These are phyloP conservation scores for Aspergillus udagawae DNA, from an alignment of 2,329 filamentous ascomycete genomes.

Conservation along the genomic window DNA sequence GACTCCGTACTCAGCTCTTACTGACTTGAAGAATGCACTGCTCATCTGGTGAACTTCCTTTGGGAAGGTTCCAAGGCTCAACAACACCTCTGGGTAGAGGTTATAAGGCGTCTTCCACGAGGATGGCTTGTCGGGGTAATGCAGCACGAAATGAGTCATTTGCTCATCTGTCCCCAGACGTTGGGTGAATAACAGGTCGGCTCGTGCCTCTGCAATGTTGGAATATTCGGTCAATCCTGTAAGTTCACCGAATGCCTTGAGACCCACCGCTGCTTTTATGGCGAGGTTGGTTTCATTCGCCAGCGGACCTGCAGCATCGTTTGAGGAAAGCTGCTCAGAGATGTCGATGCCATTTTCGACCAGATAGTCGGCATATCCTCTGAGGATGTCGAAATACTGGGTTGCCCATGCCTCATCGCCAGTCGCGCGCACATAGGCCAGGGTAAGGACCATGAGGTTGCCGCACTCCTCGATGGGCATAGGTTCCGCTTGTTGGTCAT, in stretches of 20 bases:
- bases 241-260: constrained; percentile 44
- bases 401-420: constrained; percentile 35
- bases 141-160: constrained; percentile 39
- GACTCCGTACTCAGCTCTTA: constrained; percentile 36
- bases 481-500: constrained; percentile 35
- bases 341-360: constrained; percentile 38
- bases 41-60: constrained; percentile 33
- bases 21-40: constrained; percentile 33
- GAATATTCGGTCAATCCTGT: constrained; percentile 36
- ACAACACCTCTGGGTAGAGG: constrained; percentile 39
- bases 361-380: constrained; percentile 41
- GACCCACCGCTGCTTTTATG: constrained; percentile 45
- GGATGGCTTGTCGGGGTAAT: constrained; percentile 31
- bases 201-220: constrained; percentile 31
- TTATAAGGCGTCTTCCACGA: constrained; percentile 41
- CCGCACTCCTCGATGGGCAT: constrained; percentile 43
- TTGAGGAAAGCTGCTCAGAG: constrained; percentile 39
- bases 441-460: constrained; percentile 37
- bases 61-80: constrained; percentile 38
- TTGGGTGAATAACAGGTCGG: constrained; percentile 31
- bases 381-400: constrained; percentile 33
- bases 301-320: constrained; percentile 39
- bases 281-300: constrained; percentile 46
- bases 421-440: constrained; percentile 37
- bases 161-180: constrained; percentile 32